These are phyloP conservation scores for Spinacia oleracea DNA, from an alignment of 179 eudicot genomes.

Conservation along the genomic window DNA sequence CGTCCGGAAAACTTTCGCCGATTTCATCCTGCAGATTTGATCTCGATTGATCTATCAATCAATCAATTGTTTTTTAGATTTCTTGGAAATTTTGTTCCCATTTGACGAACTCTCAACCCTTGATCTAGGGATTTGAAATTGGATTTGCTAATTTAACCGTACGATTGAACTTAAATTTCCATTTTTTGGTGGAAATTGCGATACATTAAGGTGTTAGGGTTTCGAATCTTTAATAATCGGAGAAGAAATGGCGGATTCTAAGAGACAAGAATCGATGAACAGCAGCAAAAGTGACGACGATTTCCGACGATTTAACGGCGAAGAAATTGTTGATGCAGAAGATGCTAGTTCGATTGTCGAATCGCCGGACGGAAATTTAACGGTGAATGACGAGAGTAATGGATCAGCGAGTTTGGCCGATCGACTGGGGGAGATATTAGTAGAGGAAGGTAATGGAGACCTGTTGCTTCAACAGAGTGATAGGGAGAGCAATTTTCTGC, in stretches of 20 bases:
- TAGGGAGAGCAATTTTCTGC: slow-evolving; percentile 43
- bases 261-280: slow-evolving; percentile 27
- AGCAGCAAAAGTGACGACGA: slow-evolving; percentile 6
- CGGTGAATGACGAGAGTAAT: slow-evolving; percentile 10
- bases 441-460: slow-evolving; percentile 55
- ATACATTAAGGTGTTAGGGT: slow-evolving; percentile 13
- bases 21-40: background rate
- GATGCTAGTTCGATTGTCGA: slow-evolving; percentile 18
- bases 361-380: slow-evolving; percentile 14
- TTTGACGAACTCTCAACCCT: background rate
- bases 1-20: background rate
- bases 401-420: slow-evolving; percentile 37
- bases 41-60: background rate
- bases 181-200: background rate
- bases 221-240: slow-evolving; percentile 9
- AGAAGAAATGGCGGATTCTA: slow-evolving; percentile 30
- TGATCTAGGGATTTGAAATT: slow-evolving; percentile 4
- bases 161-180: background rate
- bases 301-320: slow-evolving; percentile 15
- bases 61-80: background rate
- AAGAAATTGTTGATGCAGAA: slow-evolving; percentile 13
- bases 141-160: slow-evolving; percentile 2
- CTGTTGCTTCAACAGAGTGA: slow-evolving; percentile 51
- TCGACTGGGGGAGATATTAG: slow-evolving; percentile 44
- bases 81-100: background rate